Evolutionary conservation across 306 rosid genomes (phyloP).

Genomic region (Quercus alba): DNA sequence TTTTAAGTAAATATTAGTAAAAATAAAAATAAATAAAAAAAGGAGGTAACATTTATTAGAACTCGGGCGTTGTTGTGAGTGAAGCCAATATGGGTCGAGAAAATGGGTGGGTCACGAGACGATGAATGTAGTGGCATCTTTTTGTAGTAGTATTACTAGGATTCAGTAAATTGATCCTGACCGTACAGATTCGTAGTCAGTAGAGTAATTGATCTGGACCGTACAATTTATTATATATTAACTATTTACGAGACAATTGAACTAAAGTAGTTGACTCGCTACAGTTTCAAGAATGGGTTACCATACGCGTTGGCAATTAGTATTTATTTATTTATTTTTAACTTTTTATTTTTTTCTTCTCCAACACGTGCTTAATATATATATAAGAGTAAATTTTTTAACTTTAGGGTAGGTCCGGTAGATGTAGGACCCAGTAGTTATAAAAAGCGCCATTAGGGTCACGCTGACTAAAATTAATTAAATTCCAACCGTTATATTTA

Average conservation of each 20-base stretch:
- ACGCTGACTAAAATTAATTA: no score
- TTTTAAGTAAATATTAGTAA: no score
- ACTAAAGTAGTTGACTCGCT: not conserved
- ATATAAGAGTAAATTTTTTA: no score
- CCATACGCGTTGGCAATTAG: not conserved
- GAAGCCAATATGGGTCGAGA: not conserved
- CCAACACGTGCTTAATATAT: no score
- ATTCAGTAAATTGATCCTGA: conserved; percentile 1
- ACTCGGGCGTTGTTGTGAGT: not conserved
- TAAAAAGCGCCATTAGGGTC: no score
- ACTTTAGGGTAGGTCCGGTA: no score
- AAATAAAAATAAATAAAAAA: not conserved
- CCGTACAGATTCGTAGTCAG: not conserved
- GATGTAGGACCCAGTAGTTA: no score
- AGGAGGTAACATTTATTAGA: not conserved
- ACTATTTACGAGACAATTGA: not conserved
- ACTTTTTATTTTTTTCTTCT: not conserved
- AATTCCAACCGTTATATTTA: no score
- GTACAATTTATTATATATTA: not conserved
- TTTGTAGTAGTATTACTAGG: not conserved
- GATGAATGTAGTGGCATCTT: not conserved
- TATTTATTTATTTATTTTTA: not conserved
- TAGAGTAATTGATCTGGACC: not conserved
- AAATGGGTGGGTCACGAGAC: conserved; percentile 3
- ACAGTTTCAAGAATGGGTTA: not conserved